phyloP scores from a whole-genome alignment of 208 protist species.

The Crithidia expoeki region DNA sequence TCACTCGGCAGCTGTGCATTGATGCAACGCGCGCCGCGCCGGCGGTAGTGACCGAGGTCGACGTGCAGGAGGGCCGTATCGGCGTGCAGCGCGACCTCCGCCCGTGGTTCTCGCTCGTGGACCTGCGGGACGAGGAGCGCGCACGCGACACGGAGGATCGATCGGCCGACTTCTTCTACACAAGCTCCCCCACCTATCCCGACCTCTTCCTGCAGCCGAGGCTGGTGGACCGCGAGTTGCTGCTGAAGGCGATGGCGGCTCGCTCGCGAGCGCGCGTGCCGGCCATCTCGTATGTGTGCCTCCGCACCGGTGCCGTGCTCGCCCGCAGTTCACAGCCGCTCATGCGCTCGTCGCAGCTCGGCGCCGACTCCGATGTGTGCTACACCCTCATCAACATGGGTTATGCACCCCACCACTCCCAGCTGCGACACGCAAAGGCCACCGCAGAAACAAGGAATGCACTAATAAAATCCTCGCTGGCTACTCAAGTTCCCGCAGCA shows the following conservation, averaged over 20 bases:
- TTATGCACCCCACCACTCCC: conserved; percentile 14
- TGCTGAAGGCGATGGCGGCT: conserved; percentile 58
- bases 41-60: conserved; percentile 23
- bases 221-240: conserved; percentile 42
- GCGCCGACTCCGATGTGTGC: conserved; percentile 63
- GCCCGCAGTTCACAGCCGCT: conserved; percentile 89
- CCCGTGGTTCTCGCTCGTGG: conserved; percentile 61
- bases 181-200: conserved; percentile 78
- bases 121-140: conserved; percentile 31
- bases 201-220: conserved; percentile 60
- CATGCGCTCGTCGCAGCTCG: conserved; percentile 34
- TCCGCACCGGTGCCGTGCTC: conserved; percentile 61
- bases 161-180: conserved; percentile 32
- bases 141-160: conserved; percentile 6
- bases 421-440: conserved; percentile 2
- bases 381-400: conserved; percentile 49
- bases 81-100: conserved; percentile 53
- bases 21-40: conserved; percentile 27
- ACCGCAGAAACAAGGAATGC: background rate
- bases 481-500: background rate
- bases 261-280: conserved; percentile 87
- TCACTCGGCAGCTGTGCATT: conserved; percentile 59
- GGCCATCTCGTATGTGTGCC: conserved; percentile 80
- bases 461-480: background rate
- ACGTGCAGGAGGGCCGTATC: conserved; percentile 28